phyloP scores from a whole-genome alignment of 352 stramenopile species.

The Phytophthora parvispora region DNA sequence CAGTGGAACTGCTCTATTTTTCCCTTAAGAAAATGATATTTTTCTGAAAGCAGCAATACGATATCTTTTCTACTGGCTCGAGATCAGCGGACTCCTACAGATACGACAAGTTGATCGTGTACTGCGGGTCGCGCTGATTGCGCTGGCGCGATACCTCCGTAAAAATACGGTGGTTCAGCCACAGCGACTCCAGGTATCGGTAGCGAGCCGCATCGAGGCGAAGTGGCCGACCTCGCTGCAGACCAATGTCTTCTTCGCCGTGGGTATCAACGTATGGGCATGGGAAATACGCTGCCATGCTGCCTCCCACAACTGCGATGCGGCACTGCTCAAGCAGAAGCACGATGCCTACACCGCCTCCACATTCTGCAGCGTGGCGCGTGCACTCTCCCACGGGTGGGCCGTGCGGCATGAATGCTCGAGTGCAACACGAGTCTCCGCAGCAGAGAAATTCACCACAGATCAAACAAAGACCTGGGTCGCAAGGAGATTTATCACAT shows the following conservation, averaged over 20 bases:
- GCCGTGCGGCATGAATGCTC: conserved; percentile 78
- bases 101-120: conserved; percentile 90
- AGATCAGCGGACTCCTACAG: conserved; percentile 50
- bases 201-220: conserved; percentile 83
- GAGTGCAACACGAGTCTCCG: conserved; percentile 86
- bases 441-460: conserved; percentile 89
- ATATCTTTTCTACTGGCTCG: background rate
- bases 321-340: conserved; percentile 89
- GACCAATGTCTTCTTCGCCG: conserved; percentile 86
- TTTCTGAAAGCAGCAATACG: conserved; percentile 1
- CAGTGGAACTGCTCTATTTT: background rate
- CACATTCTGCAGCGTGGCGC: conserved; percentile 85
- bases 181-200: conserved; percentile 82
- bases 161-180: conserved; percentile 88
- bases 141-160: conserved; percentile 87
- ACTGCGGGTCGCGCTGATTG: conserved; percentile 90
- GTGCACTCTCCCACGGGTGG: conserved; percentile 88
- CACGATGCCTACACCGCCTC: conserved; percentile 86
- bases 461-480: conserved; percentile 86
- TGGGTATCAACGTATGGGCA: conserved; percentile 89
- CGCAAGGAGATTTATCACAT: conserved; percentile 73
- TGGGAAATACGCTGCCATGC: conserved; percentile 89
- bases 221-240: conserved; percentile 84
- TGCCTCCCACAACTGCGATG: conserved; percentile 84
- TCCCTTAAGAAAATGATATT: background rate